These are phyloP conservation scores for Beauveria bassiana DNA, from an alignment of 2,329 filamentous ascomycete species.

Conservation along the genomic window DNA sequence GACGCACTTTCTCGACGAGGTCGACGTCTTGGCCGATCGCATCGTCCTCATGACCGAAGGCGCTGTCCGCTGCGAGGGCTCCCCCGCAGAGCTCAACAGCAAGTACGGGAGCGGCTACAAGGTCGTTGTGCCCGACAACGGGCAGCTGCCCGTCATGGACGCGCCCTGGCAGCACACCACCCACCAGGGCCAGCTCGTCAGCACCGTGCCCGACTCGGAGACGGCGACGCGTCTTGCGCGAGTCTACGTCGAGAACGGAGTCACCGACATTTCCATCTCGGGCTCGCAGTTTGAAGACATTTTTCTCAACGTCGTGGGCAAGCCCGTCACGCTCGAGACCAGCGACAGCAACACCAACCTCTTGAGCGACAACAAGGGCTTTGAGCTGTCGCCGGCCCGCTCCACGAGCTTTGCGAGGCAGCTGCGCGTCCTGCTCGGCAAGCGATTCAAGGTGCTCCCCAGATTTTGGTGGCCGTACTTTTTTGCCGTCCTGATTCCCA, in stretches of 20 bases:
- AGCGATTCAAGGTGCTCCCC: conserved; percentile 64
- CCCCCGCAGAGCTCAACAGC: conserved; percentile 57
- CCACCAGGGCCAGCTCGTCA: conserved; percentile 44
- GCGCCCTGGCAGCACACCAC: neutral
- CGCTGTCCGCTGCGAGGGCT: conserved; percentile 52
- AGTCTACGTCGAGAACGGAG: conserved; percentile 43
- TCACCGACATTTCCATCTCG: conserved; percentile 23
- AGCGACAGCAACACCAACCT: neutral
- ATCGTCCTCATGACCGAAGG: conserved; percentile 60
- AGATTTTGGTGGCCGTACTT: conserved; percentile 68
- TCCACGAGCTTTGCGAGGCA: conserved; percentile 34
- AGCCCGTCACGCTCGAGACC: conserved; percentile 13
- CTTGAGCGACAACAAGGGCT: conserved; percentile 6
- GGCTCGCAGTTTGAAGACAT: conserved; percentile 27
- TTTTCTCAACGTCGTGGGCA: conserved; percentile 22
- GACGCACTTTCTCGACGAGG: conserved; percentile 67
- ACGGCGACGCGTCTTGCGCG: conserved; percentile 20
- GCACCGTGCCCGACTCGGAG: conserved; percentile 35
- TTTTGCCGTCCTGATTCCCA: conserved; percentile 49
- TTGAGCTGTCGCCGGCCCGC: neutral
- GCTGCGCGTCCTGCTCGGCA: conserved; percentile 62
- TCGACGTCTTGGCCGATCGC: conserved; percentile 59
- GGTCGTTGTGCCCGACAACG: conserved; percentile 32
- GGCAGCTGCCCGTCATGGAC: neutral
- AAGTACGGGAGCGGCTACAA: conserved; percentile 56